A percentile compares a stretch with the other conserved stretches of the same genome.
phyloP scores from a whole-genome alignment of 345 rosid species.

The Citrus maxima region DNA sequence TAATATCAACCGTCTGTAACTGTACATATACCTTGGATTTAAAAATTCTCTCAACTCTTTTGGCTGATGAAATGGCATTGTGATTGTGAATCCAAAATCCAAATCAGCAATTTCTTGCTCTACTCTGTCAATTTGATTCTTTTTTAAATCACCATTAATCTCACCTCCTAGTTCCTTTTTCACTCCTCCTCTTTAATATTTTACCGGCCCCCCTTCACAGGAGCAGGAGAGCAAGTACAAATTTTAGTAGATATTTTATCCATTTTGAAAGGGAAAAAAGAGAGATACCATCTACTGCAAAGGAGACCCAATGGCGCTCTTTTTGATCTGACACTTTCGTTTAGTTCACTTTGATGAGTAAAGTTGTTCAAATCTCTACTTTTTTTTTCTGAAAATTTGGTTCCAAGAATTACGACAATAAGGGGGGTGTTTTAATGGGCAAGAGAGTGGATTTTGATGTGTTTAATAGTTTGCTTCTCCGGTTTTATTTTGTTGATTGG shows the following conservation, averaged over 20 bases:
- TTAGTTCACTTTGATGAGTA: background rate
- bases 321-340: background rate
- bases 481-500: background rate
- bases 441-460: background rate
- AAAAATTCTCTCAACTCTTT: background rate
- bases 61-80: background rate
- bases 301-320: background rate
- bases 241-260: conserved; percentile 5
- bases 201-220: background rate
- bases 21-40: background rate
- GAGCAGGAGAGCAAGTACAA: background rate
- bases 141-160: background rate
- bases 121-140: background rate
- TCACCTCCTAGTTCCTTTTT: background rate
- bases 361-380: background rate
- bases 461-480: background rate
- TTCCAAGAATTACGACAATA: background rate
- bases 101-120: background rate
- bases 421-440: background rate
- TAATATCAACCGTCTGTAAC: conserved; percentile 3
- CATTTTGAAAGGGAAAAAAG: background rate
- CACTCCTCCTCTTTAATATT: background rate
- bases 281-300: background rate
- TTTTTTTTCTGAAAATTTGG: background rate
- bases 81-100: background rate